Evolutionary conservation across 768 basidiomycete genomes (phyloP), one percentile per base, ranked within the genome.

Genomic region (Suillus spraguei): DNA sequence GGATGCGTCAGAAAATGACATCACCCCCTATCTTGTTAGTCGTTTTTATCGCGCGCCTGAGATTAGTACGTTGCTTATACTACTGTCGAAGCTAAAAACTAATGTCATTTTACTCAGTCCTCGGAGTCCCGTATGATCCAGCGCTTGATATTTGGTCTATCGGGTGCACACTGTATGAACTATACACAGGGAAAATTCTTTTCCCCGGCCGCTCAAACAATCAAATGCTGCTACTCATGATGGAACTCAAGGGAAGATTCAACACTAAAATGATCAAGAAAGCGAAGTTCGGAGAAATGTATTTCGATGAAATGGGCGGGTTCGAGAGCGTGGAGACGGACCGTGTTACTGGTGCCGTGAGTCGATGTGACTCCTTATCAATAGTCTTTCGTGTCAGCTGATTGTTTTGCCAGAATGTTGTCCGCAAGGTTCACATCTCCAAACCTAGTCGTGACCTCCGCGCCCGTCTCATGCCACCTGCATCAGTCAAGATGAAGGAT

Each of bases 31-130:
- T 76, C 88, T 99, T 61, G 97, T 98, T 64, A 95, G 93, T 68
- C 83, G 97, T 53, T 99, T 99, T 78, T 99, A 99, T 74, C 92
- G 97, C 50, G 97, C 97, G 2, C 97, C 97, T 2, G 97, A 99
- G 79, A 99, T 99, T 72, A 99, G 97, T 98, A 71, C 73, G 86
- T 82, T 67, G 24, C 35, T 24, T 46, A 44, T 46, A 42, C 44
- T 56, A 22, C n/a, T 59, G 39, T 54, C 62, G 63, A 58, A 65
- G 54, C 54, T 62, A 24, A 24, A 64, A 44, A 61, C 69, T 72
- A 42, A 72, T 65, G 56, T 63, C 53, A 35, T 56, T 22, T 63
- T 60, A 32, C 63, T 32, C 69, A 98, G 96, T 99, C 71, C 87
- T 99, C 62, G 97, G 97, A 38, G 85, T 92, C 36, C 95, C 97